These are phyloP conservation scores for Dothistroma pini DNA, from an alignment of 2,329 filamentous ascomycete genomes.

Conservation along the genomic window DNA sequence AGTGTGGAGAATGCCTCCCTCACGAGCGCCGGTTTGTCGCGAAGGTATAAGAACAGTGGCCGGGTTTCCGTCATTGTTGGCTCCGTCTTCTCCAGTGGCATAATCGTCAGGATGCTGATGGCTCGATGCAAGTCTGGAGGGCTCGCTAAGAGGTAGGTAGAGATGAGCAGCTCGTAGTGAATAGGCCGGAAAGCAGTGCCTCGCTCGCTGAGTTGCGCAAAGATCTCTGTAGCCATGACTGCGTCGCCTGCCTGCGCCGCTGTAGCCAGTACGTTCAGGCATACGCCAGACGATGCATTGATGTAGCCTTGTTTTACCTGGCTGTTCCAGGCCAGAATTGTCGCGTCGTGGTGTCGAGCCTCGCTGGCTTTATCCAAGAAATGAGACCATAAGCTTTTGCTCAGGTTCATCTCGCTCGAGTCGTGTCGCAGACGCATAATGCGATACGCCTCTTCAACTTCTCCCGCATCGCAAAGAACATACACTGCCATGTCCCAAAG, in stretches of 20 bases:
- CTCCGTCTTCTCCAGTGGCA: slow-evolving; percentile 61
- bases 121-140: slow-evolving; percentile 59
- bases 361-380: slow-evolving; percentile 72
- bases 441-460: slow-evolving; percentile 71
- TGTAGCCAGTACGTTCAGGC: slow-evolving; percentile 66
- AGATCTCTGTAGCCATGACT: slow-evolving; percentile 65
- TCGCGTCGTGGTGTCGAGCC: slow-evolving; percentile 57
- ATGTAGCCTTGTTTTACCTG: slow-evolving; percentile 58
- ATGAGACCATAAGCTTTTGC: slow-evolving; percentile 62
- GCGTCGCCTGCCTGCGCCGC: slow-evolving; percentile 67
- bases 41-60: slow-evolving; percentile 57
- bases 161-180: slow-evolving; percentile 77
- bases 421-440: slow-evolving; percentile 60
- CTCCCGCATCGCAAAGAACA: slow-evolving; percentile 65
- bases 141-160: slow-evolving; percentile 59
- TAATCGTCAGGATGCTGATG: slow-evolving; percentile 68
- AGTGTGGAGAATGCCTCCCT: slow-evolving; percentile 56
- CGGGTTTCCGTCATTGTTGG: slow-evolving; percentile 60
- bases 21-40: slow-evolving; percentile 44
- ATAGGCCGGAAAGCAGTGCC: slow-evolving; percentile 57
- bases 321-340: slow-evolving; percentile 67
- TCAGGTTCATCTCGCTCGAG: slow-evolving; percentile 42
- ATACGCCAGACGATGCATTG: slow-evolving; percentile 61
- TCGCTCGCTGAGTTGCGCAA: slow-evolving; percentile 60
- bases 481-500: slow-evolving; percentile 75